phyloP scores from a whole-genome alignment of 192 early-diverging fungal genomes.

The Phlyctochytrium planicorne region DNA sequence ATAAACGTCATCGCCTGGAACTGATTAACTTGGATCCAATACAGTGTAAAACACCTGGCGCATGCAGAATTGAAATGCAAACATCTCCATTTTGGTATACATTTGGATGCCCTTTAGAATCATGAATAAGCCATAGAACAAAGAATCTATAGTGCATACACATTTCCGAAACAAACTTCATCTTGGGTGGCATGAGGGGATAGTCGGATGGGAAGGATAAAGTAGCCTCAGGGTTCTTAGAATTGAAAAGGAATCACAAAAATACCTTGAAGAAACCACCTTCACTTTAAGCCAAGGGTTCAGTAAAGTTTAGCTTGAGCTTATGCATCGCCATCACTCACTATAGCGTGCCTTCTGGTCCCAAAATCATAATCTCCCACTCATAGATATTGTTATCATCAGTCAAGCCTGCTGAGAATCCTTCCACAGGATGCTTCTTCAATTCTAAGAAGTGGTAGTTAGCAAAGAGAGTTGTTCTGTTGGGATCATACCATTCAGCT shows the following conservation, averaged over 20 bases:
- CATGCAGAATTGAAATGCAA: conserved; percentile 95
- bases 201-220: conserved; percentile 59
- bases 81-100: conserved; percentile 88
- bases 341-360: conserved; percentile 84
- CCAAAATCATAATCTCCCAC: conserved; percentile 88
- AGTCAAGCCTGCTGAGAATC: conserved; percentile 90
- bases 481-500: conserved; percentile 32
- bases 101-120: conserved; percentile 76
- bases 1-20: conserved; percentile 79
- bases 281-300: conserved; percentile 58
- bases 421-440: conserved; percentile 65
- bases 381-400: conserved; percentile 84
- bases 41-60: conserved; percentile 30
- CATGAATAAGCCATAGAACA: background rate
- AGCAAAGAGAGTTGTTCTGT: background rate
- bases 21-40: conserved; percentile 34
- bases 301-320: conserved; percentile 1
- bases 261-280: conserved; percentile 91
- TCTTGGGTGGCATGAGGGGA: conserved; percentile 84
- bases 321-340: conserved; percentile 38
- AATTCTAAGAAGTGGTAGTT: conserved; percentile 58
- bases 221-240: conserved; percentile 4
- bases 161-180: conserved; percentile 83
- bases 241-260: background rate
- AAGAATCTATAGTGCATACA: conserved; percentile 2